Evolutionary conservation across 345 rosid genomes (phyloP).

Genomic region (Lepidium didymum): DNA sequence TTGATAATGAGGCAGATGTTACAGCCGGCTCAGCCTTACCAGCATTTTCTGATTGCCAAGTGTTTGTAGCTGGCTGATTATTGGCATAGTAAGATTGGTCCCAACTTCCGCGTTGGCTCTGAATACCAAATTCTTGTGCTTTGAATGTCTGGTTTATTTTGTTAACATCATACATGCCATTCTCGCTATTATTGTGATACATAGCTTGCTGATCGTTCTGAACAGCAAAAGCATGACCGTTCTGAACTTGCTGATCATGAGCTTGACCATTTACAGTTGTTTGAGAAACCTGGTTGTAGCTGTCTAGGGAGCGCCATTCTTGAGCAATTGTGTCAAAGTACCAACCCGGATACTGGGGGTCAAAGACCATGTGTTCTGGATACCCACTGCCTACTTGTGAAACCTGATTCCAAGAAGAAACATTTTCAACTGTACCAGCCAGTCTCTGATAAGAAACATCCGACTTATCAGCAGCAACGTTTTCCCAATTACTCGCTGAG

Average conservation of each 20-base stretch:
- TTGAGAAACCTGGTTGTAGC: conserved; percentile 52
- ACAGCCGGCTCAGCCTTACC: conserved; percentile 22
- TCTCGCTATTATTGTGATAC: conserved; percentile 29
- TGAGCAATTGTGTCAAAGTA: conserved; percentile 64
- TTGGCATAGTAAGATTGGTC: conserved; percentile 40
- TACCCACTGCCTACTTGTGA: conserved; percentile 61
- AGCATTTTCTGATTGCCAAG: conserved; percentile 46
- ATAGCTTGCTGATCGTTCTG: conserved; percentile 48
- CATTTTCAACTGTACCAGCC: conserved; percentile 46
- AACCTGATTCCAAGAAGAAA: conserved; percentile 63
- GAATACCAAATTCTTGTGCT: conserved; percentile 35
- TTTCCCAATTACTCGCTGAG: conserved; percentile 39
- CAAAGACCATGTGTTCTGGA: conserved; percentile 86
- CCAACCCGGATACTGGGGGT: conserved; percentile 93
- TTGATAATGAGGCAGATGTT: conserved; percentile 21
- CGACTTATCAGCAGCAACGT: conserved; percentile 36
- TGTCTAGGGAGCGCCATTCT: conserved; percentile 71
- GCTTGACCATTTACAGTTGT: conserved; percentile 33
- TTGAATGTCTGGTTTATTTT: conserved; percentile 35
- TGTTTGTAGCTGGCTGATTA: conserved; percentile 33
- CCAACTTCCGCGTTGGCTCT: conserved; percentile 46
- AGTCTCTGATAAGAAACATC: conserved; percentile 57
- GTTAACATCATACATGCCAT: conserved; percentile 31
- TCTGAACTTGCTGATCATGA: conserved; percentile 50
- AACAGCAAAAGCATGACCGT: conserved; percentile 37